These are phyloP conservation scores for Globisporangium paroecandrum DNA, from an alignment of 352 stramenopile species.

Conservation along the genomic window DNA sequence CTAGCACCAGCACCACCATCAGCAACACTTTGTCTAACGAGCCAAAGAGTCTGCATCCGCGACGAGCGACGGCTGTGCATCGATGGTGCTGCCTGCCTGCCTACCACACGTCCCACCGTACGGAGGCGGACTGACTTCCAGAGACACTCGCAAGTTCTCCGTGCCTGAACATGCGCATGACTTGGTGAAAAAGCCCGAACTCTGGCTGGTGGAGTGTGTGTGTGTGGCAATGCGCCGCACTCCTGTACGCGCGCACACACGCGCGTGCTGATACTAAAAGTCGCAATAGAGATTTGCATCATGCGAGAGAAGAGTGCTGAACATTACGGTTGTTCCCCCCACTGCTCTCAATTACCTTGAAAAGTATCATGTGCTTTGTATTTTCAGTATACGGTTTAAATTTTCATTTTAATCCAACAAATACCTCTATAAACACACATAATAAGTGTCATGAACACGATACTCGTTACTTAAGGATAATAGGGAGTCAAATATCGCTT, in stretches of 20 bases:
- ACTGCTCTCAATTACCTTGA: not conserved
- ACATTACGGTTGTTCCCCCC: not conserved
- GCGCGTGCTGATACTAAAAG: not conserved
- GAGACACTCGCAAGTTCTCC: not conserved
- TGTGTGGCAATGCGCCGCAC: not conserved
- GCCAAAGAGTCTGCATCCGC: not conserved
- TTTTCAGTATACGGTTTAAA: not conserved
- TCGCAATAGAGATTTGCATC: not conserved
- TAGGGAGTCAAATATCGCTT: not conserved
- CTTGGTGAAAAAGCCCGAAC: not conserved
- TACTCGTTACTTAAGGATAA: not conserved
- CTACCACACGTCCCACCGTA: not conserved
- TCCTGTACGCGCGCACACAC: not conserved
- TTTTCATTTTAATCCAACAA: not conserved
- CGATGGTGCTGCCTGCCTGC: not conserved
- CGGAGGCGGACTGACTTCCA: not conserved
- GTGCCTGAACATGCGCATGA: not conserved
- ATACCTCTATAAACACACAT: not conserved
- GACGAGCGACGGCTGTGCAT: conserved; percentile 2
- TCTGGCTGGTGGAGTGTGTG: not conserved
- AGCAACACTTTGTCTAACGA: not conserved
- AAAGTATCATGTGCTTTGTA: not conserved
- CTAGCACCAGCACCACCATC: not conserved
- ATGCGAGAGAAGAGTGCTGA: not conserved
- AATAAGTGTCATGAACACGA: not conserved